Base-by-base conservation (phyloP, 2,329 filamentous ascomycete genomes). In the Colletotrichum viniferum region DNA sequence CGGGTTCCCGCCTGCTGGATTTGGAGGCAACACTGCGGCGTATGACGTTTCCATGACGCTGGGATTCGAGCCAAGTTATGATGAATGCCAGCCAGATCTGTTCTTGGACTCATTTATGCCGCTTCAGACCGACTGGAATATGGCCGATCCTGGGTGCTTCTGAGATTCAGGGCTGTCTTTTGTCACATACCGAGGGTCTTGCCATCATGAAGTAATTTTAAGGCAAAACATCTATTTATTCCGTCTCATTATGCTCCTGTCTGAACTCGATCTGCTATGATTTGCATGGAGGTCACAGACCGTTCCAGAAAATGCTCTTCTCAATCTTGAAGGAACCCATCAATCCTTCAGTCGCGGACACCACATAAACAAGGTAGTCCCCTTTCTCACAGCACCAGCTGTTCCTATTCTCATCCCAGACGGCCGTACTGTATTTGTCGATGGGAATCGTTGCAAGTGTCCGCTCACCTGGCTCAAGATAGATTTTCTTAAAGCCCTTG, bases 321-420 rank as follows among this genome's bases (percentile, higher is more conserved):
- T 83, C 83, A 16, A 95, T 87, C 66, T 84, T 86, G 80, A 95
- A 92, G 0, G 82, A 84, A 0, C 84, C 88, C 77, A 81, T 88
- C 13, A 93, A 80, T 8, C 86, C 84, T 71, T 86, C 87, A 1
- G 77, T 84, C 5, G 85, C 87, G 28, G 90, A 81, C 4, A 78
- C 84, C 77, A 94, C 89, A 68, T 91, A 82, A 16, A 95, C 87
- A 69, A 89, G 88, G 81, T 95, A 95, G 58, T 85, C 85, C 24
- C 93, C 94, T 80, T 88, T 88, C 84, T 94, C 93, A 2, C 89
- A 89, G n/a, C 90, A 88, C 93, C 93, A 95, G 78, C 91, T 86
- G 67, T 89, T 86, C 18, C 90, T 86, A 76, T 90, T 88, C 84
- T 95, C 94, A 78, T 95, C 92, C 88, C 92, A 95, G 83, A 92